Evolutionary conservation across 768 basidiomycete species (phyloP).

Genomic region (Astraeus odoratus): DNA sequence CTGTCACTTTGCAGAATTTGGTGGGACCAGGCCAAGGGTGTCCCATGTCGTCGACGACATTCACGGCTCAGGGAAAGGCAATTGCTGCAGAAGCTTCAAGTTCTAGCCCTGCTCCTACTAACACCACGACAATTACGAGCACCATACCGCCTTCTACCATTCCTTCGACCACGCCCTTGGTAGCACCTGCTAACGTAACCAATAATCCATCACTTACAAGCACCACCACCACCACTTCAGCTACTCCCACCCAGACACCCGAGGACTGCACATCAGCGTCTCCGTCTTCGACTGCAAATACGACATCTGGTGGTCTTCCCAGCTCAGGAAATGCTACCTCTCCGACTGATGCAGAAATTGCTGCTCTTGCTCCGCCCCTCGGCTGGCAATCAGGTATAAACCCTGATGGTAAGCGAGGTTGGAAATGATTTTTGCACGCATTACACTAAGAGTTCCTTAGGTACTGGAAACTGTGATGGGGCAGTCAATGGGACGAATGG

Average conservation of each 20-base stretch:
- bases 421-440: neutral
- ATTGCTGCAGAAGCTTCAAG: constrained; percentile 14
- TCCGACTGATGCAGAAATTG: constrained; percentile 22
- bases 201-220: too few species aligned
- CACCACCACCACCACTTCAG: neutral
- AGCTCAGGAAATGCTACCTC: constrained; percentile 5
- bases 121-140: neutral
- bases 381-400: constrained; percentile 49
- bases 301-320: neutral
- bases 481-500: constrained; percentile 25
- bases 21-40: constrained; percentile 62
- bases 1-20: constrained; percentile 70
- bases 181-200: neutral
- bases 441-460: constrained; percentile 6
- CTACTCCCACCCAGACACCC: neutral
- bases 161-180: neutral
- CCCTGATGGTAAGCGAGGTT: constrained; percentile 43
- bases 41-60: constrained; percentile 59
- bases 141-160: neutral
- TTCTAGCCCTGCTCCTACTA: neutral
- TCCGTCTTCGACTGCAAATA: neutral
- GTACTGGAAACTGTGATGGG: constrained; percentile 34
- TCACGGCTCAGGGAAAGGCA: constrained; percentile 32
- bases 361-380: constrained; percentile 49
- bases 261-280: neutral